These are phyloP conservation scores for Akanthomyces dipterigenus DNA, from an alignment of 2,329 filamentous ascomycete genomes.

Conservation along the genomic window DNA sequence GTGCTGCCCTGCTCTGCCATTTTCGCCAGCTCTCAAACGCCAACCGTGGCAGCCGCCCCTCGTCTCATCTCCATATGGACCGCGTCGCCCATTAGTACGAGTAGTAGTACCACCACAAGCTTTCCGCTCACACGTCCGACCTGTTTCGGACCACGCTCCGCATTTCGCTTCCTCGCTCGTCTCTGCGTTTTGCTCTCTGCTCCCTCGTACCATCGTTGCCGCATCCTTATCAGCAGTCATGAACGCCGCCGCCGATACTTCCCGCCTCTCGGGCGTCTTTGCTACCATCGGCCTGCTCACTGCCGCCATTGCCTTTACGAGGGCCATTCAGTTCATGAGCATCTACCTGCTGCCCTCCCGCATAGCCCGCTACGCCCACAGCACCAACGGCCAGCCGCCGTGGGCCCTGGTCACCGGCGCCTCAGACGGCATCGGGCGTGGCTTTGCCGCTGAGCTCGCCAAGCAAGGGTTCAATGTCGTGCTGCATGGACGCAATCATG, in stretches of 20 bases:
- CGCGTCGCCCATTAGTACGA: constrained; percentile 1
- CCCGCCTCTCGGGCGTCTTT: not conserved
- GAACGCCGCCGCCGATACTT: not conserved
- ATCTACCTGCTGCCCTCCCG: constrained; percentile 18
- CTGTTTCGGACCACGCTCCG: constrained; percentile 1
- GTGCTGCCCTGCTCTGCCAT: not conserved
- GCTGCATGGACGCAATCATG: constrained; percentile 24
- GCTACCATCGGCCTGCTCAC: constrained; percentile 17
- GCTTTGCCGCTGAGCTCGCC: constrained; percentile 26
- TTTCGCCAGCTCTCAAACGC: not conserved
- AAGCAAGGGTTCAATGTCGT: constrained; percentile 29
- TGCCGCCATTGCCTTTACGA: constrained; percentile 11
- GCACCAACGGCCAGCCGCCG: constrained; percentile 16
- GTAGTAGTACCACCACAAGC: no score
- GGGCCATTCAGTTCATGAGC: constrained; percentile 4
- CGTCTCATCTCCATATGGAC: constrained; percentile 2
- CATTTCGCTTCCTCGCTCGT: not conserved
- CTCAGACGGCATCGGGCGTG: constrained; percentile 28
- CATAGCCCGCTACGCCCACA: constrained; percentile 13
- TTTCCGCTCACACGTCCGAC: not conserved
- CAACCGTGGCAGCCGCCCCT: constrained; percentile 4
- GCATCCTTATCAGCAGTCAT: not conserved
- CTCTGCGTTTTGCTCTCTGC: not conserved
- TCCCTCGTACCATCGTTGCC: not conserved
- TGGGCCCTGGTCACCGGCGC: constrained; percentile 29